phyloP scores from a whole-genome alignment of 2,329 filamentous ascomycete genomes.

The Fusarium stilboides region DNA sequence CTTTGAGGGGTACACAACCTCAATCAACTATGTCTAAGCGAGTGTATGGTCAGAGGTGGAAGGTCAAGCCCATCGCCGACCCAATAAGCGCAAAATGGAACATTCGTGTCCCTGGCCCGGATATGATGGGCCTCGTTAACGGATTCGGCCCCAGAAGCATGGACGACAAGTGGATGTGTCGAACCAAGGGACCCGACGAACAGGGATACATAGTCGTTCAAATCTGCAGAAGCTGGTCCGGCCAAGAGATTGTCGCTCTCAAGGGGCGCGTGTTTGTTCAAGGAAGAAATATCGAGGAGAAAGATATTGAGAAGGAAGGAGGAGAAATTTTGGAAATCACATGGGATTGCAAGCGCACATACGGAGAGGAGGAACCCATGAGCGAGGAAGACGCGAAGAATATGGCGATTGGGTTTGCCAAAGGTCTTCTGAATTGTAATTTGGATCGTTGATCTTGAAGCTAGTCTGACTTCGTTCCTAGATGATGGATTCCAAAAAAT shows the following conservation, averaged over 20 bases:
- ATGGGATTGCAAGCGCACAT: constrained; percentile 4
- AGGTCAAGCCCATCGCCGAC: constrained; percentile 4
- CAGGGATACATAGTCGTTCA: constrained; percentile 21
- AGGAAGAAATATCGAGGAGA: background rate
- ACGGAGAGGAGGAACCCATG: constrained; percentile 11
- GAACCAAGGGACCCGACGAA: constrained; percentile 9
- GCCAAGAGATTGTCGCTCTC: constrained; percentile 9
- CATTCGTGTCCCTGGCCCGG: constrained; percentile 15
- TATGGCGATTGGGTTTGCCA: constrained; percentile 13
- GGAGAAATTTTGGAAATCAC: constrained; percentile 27
- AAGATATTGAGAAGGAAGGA: constrained; percentile 11
- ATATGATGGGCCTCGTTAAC: constrained; percentile 34
- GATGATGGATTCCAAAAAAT: too few species aligned
- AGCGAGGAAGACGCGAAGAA: constrained; percentile 11
- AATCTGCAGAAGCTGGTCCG: constrained; percentile 33
- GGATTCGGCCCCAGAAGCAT: constrained; percentile 21
- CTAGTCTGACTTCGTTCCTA: background rate
- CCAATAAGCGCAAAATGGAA: constrained; percentile 23
- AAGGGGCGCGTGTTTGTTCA: constrained; percentile 5
- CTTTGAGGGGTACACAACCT: too few species aligned
- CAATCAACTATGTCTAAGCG: background rate
- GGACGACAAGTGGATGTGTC: constrained; percentile 34
- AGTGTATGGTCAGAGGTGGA: background rate
- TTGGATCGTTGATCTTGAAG: background rate
- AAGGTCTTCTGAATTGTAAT: constrained; percentile 1